These are phyloP conservation scores for Agrostemma githago DNA, from an alignment of 148 eudicot species.

Conservation along the genomic window DNA sequence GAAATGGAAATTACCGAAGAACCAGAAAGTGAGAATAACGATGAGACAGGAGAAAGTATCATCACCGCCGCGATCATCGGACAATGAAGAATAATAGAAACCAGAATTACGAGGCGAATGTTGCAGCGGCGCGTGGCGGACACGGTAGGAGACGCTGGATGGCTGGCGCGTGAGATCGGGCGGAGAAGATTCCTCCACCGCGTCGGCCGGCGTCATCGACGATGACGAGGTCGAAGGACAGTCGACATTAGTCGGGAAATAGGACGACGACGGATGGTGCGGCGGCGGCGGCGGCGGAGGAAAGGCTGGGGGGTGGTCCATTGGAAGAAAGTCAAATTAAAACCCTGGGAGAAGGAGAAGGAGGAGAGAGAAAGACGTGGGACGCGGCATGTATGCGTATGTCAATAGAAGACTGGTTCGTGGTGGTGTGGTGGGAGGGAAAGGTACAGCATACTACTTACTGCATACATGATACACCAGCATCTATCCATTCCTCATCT, in stretches of 20 bases:
- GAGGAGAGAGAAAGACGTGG: constrained; percentile 26
- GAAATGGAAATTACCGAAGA: constrained; percentile 42
- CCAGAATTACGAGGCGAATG: not conserved
- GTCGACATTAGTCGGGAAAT: not conserved
- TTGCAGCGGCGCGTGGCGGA: constrained; percentile 2
- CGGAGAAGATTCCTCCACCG: not conserved
- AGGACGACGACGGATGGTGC: constrained; percentile 6
- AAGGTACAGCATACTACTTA: too few relatives aligned
- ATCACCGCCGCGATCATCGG: constrained; percentile 29
- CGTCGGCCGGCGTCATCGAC: not conserved
- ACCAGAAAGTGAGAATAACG: constrained; percentile 56
- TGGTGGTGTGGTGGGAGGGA: not conserved
- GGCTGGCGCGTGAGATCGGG: constrained; percentile 25
- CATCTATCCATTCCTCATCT: too few relatives aligned
- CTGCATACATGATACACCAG: too few relatives aligned
- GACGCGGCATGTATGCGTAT: not conserved
- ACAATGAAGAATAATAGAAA: not conserved
- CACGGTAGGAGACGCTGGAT: constrained; percentile 29
- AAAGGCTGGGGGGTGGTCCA: constrained; percentile 14
- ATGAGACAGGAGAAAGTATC: constrained; percentile 58
- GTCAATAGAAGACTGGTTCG: not conserved
- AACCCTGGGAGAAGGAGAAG: constrained; percentile 22
- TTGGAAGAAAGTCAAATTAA: not conserved
- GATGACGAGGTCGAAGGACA: constrained; percentile 12
- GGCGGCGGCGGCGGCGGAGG: constrained; percentile 3